Evolutionary conservation across 192 early-diverging fungal genomes (phyloP).

Genomic region (Coemansia sp.): DNA sequence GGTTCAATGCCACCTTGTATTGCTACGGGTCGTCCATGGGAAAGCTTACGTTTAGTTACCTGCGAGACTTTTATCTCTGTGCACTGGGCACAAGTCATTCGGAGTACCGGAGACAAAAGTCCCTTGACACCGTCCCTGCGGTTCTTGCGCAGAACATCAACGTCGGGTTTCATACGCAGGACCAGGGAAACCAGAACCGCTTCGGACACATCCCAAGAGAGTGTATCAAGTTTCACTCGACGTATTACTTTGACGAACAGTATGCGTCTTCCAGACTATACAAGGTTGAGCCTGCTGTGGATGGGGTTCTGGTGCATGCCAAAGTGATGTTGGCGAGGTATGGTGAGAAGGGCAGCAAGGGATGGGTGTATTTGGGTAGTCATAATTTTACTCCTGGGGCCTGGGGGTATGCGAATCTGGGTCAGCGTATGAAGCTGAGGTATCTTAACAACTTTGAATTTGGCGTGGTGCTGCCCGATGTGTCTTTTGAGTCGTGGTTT

Average conservation of each 20-base stretch:
- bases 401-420: slow-evolving; percentile 17
- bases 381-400: slow-evolving; percentile 46
- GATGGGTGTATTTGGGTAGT: slow-evolving; percentile 46
- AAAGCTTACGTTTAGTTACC: slow-evolving; percentile 6
- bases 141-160: neutral
- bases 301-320: slow-evolving; percentile 18
- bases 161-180: slow-evolving; percentile 36
- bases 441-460: slow-evolving; percentile 47
- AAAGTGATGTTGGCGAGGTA: slow-evolving; percentile 27
- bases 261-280: slow-evolving; percentile 13
- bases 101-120: neutral
- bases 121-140: neutral
- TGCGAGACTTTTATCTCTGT: slow-evolving; percentile 21
- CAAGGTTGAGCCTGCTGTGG: slow-evolving; percentile 16
- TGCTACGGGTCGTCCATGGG: slow-evolving; percentile 49
- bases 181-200: slow-evolving; percentile 19
- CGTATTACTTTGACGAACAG: slow-evolving; percentile 2
- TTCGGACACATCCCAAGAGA: slow-evolving; percentile 8
- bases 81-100: slow-evolving; percentile 5
- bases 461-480: slow-evolving; percentile 29
- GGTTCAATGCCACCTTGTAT: slow-evolving; percentile 14
- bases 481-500: slow-evolving; percentile 19
- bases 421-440: neutral
- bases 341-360: neutral
- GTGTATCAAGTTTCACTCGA: slow-evolving; percentile 16